These are phyloP conservation scores for Pythium brassicae DNA, from an alignment of 352 stramenopile species.

Conservation along the genomic window DNA sequence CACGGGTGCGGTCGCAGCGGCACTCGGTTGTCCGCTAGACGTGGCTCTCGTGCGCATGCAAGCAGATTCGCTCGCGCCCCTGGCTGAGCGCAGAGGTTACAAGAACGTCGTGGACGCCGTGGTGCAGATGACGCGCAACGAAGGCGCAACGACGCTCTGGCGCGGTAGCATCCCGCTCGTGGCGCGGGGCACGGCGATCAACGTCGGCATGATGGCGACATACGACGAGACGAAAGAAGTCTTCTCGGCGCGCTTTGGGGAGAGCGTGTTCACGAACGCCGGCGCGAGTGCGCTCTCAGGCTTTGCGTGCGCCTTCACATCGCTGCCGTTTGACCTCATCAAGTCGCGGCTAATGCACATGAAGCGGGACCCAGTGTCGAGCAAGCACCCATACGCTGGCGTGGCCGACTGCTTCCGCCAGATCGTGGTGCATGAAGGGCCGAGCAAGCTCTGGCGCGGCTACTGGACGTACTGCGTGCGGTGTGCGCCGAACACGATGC, in stretches of 20 bases:
- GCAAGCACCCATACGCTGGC: constrained; percentile 93
- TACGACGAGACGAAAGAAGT: constrained; percentile 98
- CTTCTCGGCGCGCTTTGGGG: constrained; percentile 61
- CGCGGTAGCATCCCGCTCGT: constrained; percentile 91
- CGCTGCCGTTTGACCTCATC: constrained; percentile 98
- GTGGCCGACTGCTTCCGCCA: constrained; percentile 94
- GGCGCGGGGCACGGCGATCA: constrained; percentile 97
- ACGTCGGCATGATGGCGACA: constrained; percentile 99
- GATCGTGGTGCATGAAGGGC: constrained; percentile 94
- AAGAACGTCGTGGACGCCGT: constrained; percentile 98
- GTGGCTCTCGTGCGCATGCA: constrained; percentile 98
- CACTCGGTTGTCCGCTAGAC: constrained; percentile 97
- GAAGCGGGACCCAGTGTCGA: constrained; percentile 87
- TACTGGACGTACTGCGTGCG: constrained; percentile 99
- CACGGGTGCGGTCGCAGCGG: constrained; percentile 89
- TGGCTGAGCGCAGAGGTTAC: constrained; percentile 94
- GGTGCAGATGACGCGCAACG: constrained; percentile 79
- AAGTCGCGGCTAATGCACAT: constrained; percentile 99
- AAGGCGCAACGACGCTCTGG: constrained; percentile 90
- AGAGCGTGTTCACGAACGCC: constrained; percentile 89
- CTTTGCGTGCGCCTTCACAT: constrained; percentile 97
- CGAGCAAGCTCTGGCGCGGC: constrained; percentile 94
- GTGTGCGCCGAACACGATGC: constrained; percentile 99
- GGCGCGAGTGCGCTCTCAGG: constrained; percentile 93
- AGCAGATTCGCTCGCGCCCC: constrained; percentile 92